Conservation (phyloP, 148 eudicot genomes). For the Hydrangea macrophylla region DNA sequence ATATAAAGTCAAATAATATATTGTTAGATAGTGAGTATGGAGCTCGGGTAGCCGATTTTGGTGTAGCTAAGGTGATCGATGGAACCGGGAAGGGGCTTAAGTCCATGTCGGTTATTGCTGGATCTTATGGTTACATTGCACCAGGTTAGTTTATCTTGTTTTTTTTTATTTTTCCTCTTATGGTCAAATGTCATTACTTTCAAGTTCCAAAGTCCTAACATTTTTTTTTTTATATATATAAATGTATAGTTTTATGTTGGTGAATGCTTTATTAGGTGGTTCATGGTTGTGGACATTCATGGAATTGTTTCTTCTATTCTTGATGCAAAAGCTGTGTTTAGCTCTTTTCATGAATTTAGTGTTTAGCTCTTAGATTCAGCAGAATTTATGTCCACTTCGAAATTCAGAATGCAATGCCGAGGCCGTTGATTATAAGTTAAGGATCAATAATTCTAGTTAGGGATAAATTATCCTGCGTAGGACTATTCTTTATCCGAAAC, state of each 20-base stretch:
- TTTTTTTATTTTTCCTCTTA: not conserved
- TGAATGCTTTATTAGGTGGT: no score
- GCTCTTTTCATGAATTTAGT: not conserved
- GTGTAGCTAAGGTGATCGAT: constrained; percentile 83
- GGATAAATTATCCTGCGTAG: not conserved
- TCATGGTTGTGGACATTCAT: not conserved
- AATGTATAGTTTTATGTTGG: no score
- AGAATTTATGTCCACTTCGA: not conserved
- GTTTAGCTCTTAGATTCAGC: not conserved
- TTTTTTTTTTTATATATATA: no score
- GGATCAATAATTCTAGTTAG: not conserved
- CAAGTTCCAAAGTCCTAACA: not conserved
- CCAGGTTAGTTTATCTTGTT: constrained; percentile 64
- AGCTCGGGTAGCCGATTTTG: constrained; percentile 92
- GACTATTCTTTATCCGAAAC: no score
- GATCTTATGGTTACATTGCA: constrained; percentile 96
- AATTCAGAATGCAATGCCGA: not conserved
- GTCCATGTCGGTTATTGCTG: constrained; percentile 95
- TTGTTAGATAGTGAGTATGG: constrained; percentile 74
- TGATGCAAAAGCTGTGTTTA: not conserved
- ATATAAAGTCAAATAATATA: constrained; percentile 81
- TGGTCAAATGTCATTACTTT: not conserved
- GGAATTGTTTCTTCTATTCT: not conserved
- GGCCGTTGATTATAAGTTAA: not conserved
- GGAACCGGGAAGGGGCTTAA: constrained; percentile 58